phyloP scores from a whole-genome alignment of 371 early-diverging fungal species.

The Umbelopsis sp. region DNA sequence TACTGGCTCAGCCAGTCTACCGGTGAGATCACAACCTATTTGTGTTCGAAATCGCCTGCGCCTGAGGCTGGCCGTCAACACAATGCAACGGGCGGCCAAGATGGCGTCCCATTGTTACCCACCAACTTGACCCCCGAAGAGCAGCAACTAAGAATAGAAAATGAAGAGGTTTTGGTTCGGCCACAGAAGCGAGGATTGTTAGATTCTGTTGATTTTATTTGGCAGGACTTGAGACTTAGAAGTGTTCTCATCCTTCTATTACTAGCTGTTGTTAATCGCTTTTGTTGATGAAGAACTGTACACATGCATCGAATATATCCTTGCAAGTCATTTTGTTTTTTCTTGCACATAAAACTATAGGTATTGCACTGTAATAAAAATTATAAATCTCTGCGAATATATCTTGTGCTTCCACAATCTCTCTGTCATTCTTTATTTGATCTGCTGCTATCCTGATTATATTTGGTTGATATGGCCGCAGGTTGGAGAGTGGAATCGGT shows the following conservation, averaged over 20 bases:
- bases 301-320: not conserved
- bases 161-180: slow-evolving; percentile 1
- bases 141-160: not conserved
- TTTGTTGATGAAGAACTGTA: slow-evolving; percentile 20
- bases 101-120: slow-evolving; percentile 27
- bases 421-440: too few species aligned
- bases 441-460: too few species aligned
- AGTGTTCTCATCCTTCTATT: slow-evolving; percentile 24
- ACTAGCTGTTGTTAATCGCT: slow-evolving; percentile 20
- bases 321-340: not conserved
- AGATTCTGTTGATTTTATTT: not conserved
- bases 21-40: slow-evolving; percentile 45
- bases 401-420: too few species aligned
- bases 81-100: slow-evolving; percentile 18
- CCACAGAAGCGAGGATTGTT: slow-evolving; percentile 13
- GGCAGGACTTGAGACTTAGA: slow-evolving; percentile 17
- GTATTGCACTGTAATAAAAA: slow-evolving; percentile 5
- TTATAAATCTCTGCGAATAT: not conserved
- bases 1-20: slow-evolving; percentile 58
- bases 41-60: slow-evolving; percentile 25
- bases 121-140: slow-evolving; percentile 11
- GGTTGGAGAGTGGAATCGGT: too few species aligned
- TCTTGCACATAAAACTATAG: not conserved
- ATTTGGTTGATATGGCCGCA: too few species aligned
- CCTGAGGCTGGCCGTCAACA: not conserved